Evolutionary conservation across 148 eudicot genomes (phyloP).

Genomic region (Polygonum maritimum): DNA sequence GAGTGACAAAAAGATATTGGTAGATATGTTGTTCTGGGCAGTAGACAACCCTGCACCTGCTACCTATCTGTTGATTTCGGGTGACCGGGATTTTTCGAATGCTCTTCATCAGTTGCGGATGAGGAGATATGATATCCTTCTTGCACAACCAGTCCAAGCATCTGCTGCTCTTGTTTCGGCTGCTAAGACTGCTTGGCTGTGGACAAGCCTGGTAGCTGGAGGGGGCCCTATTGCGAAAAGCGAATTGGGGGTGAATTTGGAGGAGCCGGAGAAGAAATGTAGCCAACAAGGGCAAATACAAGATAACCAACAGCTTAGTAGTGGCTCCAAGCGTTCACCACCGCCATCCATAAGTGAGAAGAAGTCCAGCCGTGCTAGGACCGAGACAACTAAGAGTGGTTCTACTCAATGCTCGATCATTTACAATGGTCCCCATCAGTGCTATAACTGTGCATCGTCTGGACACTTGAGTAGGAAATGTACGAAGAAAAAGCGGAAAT

Average conservation of each 20-base stretch:
- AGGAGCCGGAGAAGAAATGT: no score
- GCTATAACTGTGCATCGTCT: no score
- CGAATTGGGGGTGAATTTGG: slow-evolving; percentile 8
- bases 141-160: slow-evolving; percentile 75
- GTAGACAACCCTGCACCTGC: slow-evolving; percentile 91
- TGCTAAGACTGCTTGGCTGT: slow-evolving; percentile 85
- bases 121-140: slow-evolving; percentile 86
- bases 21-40: slow-evolving; percentile 97
- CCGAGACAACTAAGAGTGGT: no score
- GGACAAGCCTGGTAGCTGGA: slow-evolving; percentile 71
- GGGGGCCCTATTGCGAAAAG: slow-evolving; percentile 50
- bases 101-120: slow-evolving; percentile 85
- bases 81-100: slow-evolving; percentile 90
- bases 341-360: no score
- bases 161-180: slow-evolving; percentile 70
- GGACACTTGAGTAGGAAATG: no score
- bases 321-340: no score
- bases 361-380: no score
- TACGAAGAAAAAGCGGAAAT: no score
- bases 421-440: no score
- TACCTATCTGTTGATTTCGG: slow-evolving; percentile 73
- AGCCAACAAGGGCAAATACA: no score
- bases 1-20: slow-evolving; percentile 90
- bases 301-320: no score
- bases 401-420: no score